Conservation (phyloP, 768 basidiomycete species). For the Flagelloscypha sp. region DNA sequence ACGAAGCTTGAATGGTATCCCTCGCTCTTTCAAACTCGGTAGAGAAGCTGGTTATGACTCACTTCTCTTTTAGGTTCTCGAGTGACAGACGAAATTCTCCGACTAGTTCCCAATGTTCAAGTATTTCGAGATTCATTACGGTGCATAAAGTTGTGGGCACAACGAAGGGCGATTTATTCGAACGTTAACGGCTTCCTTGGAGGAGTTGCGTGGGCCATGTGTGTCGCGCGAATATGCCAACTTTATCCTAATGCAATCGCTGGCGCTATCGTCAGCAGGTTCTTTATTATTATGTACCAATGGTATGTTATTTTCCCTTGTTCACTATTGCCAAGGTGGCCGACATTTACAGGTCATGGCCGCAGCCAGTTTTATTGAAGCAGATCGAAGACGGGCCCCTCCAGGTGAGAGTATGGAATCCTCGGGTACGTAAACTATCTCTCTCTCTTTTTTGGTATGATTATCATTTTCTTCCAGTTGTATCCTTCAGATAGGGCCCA, state of each 20-base stretch:
- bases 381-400: constrained; percentile 94
- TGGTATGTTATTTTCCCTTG: constrained; percentile 48
- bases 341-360: constrained; percentile 74
- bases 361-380: constrained; percentile 93
- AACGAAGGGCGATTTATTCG: constrained; percentile 92
- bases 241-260: constrained; percentile 92
- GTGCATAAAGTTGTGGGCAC: constrained; percentile 97
- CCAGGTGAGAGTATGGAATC: constrained; percentile 96
- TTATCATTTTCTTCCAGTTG: constrained; percentile 37
- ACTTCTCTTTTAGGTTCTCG: constrained; percentile 59
- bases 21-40: constrained; percentile 3
- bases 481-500: constrained; percentile 92
- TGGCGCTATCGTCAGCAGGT: constrained; percentile 92
- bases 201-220: constrained; percentile 97
- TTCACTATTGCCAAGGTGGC: constrained; percentile 7
- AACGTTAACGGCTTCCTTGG: constrained; percentile 98
- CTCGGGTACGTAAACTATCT: constrained; percentile 51
- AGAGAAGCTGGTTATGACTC: constrained; percentile 6
- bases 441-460: not conserved
- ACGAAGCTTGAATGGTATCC: constrained; percentile 82
- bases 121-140: constrained; percentile 93
- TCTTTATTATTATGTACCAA: constrained; percentile 97
- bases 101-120: constrained; percentile 87
- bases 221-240: constrained; percentile 99
- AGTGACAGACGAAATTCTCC: constrained; percentile 91